Percentiles rank a stretch among this genome's conserved stretches.
These are phyloP conservation scores for Luvunga scandens DNA, from an alignment of 345 rosid genomes.

Conservation along the genomic window DNA sequence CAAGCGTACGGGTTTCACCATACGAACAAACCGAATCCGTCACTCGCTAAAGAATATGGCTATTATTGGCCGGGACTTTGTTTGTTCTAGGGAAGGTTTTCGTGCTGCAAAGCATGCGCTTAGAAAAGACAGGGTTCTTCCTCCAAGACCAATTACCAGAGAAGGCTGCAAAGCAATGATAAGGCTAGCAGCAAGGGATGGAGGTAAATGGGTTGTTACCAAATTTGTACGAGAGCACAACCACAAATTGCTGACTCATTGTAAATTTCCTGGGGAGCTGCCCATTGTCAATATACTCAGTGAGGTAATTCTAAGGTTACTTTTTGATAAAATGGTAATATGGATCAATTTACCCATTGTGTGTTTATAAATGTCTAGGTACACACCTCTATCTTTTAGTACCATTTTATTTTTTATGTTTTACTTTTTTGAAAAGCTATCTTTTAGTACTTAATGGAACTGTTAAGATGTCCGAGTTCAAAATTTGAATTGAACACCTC, in stretches of 20 bases:
- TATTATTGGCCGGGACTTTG: conserved; percentile 40
- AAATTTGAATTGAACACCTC: not conserved
- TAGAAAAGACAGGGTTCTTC: conserved; percentile 43
- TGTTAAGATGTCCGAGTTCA: not conserved
- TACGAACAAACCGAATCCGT: conserved; percentile 37
- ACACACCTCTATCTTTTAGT: not conserved
- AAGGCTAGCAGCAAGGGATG: conserved; percentile 44
- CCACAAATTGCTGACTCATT: conserved; percentile 34
- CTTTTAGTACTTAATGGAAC: not conserved
- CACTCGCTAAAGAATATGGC: conserved; percentile 38
- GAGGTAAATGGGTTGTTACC: conserved; percentile 39
- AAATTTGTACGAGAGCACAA: conserved; percentile 38
- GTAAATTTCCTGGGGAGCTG: conserved; percentile 34
- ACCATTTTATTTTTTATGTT: not conserved
- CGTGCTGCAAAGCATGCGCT: conserved; percentile 33
- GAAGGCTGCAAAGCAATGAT: conserved; percentile 53
- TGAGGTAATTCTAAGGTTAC: conserved; percentile 27
- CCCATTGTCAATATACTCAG: conserved; percentile 36
- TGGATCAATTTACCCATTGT: not conserved
- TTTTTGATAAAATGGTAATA: not conserved
- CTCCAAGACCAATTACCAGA: conserved; percentile 39
- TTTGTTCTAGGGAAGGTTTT: conserved; percentile 41
- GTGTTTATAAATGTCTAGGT: not conserved
- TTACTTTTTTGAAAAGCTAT: too few species aligned
- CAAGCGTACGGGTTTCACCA: conserved; percentile 34